phyloP scores from a whole-genome alignment of 2,329 filamentous ascomycete genomes.

The Monilinia polystroma region DNA sequence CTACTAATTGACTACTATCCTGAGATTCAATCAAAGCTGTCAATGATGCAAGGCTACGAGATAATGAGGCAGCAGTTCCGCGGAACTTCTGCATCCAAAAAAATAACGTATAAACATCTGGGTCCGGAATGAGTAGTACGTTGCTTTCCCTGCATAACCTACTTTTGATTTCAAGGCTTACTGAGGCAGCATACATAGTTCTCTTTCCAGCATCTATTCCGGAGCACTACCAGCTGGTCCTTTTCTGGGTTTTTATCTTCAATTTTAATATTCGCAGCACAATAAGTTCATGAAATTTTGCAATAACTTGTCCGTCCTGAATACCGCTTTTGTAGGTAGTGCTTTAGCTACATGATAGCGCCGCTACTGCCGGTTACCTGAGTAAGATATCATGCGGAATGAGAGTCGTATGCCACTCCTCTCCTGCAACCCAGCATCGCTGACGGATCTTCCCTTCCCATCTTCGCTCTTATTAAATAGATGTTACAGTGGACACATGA shows the following conservation, averaged over 20 bases:
- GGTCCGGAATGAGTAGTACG: no score
- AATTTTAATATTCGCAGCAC: background rate
- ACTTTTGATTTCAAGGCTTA: background rate
- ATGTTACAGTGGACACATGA: background rate
- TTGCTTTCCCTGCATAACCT: background rate
- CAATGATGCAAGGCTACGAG: background rate
- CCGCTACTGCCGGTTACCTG: background rate
- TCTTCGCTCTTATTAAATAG: background rate
- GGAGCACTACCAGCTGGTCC: background rate
- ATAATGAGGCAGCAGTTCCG: background rate
- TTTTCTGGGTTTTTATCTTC: background rate
- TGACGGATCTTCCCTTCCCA: background rate
- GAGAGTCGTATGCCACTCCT: background rate
- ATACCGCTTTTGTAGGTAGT: background rate
- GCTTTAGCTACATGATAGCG: background rate
- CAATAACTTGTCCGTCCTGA: background rate
- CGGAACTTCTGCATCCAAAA: no score
- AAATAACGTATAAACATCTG: no score
- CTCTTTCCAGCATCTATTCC: background rate
- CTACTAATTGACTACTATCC: background rate
- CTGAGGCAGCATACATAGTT: background rate
- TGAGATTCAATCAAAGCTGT: background rate
- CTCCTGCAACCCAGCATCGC: background rate
- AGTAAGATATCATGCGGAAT: background rate
- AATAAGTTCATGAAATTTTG: background rate